A percentile compares a stretch with the other conserved stretches of the same genome.
These are phyloP conservation scores for Phytophthora cactorum DNA, from an alignment of 352 stramenopile genomes.

Conservation along the genomic window DNA sequence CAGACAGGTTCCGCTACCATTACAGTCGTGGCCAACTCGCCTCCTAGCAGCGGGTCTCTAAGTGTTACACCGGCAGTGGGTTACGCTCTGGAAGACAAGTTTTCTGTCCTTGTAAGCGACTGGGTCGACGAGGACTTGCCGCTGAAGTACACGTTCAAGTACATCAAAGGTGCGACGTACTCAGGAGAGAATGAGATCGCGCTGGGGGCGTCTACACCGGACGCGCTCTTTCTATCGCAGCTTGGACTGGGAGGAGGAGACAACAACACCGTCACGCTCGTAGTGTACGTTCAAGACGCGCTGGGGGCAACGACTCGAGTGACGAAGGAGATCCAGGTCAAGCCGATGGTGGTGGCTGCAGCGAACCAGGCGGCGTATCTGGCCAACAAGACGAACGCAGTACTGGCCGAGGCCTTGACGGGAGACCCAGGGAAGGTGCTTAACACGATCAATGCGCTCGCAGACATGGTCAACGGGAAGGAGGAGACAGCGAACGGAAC, in stretches of 20 bases:
- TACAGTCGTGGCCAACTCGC: constrained; percentile 53
- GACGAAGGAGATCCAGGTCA: constrained; percentile 61
- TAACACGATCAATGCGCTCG: constrained; percentile 69
- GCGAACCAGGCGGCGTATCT: constrained; percentile 62
- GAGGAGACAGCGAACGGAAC: constrained; percentile 37
- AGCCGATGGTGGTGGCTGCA: constrained; percentile 45
- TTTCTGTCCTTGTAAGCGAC: constrained; percentile 50
- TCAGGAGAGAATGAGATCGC: constrained; percentile 57
- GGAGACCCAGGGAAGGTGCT: constrained; percentile 68
- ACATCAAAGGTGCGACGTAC: constrained; percentile 64
- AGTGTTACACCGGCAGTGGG: constrained; percentile 48
- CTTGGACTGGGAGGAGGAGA: constrained; percentile 58
- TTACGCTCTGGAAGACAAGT: constrained; percentile 61
- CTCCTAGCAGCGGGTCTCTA: constrained; percentile 58
- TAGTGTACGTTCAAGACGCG: constrained; percentile 67
- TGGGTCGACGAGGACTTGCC: constrained; percentile 77
- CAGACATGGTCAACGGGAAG: constrained; percentile 63
- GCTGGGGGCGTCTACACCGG: constrained; percentile 56
- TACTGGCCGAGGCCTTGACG: constrained; percentile 53
- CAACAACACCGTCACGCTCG: constrained; percentile 69
- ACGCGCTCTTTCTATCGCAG: constrained; percentile 57
- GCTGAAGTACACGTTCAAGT: constrained; percentile 76
- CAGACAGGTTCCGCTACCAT: constrained; percentile 51
- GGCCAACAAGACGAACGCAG: constrained; percentile 54
- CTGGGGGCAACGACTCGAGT: constrained; percentile 52